Evolutionary conservation across 2,329 filamentous ascomycete genomes (phyloP).

Genomic region (Aspergillus proliferans): DNA sequence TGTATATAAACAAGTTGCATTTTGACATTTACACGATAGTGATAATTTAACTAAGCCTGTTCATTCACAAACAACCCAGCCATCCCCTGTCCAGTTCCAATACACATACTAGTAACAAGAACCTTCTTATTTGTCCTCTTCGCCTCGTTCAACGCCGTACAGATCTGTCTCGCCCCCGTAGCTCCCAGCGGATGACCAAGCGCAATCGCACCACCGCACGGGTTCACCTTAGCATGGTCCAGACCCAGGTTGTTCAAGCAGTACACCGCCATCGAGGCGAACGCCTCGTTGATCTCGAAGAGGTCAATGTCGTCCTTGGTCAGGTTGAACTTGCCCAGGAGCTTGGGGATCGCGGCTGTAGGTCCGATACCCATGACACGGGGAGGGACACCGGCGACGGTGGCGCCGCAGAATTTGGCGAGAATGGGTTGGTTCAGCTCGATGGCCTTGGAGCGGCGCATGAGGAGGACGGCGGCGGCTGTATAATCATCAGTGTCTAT

Average conservation of each 20-base stretch:
- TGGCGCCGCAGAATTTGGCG: conserved; percentile 89
- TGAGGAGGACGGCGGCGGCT: conserved; percentile 81
- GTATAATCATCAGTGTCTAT: conserved; percentile 7
- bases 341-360: conserved; percentile 64
- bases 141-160: conserved; percentile 81
- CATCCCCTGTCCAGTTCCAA: conserved; percentile 63
- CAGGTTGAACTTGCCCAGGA: conserved; percentile 72
- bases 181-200: conserved; percentile 86
- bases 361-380: conserved; percentile 87
- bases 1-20: too few species aligned
- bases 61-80: conserved; percentile 61
- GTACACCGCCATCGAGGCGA: conserved; percentile 96
- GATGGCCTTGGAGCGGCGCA: conserved; percentile 87
- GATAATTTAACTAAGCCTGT: conserved; percentile 35
- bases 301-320: conserved; percentile 78
- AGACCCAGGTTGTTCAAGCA: conserved; percentile 64
- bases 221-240: conserved; percentile 73
- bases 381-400: conserved; percentile 81
- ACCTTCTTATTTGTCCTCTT: conserved; percentile 83
- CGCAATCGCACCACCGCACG: conserved; percentile 87
- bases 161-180: conserved; percentile 82
- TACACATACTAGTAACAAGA: conserved; percentile 85
- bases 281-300: conserved; percentile 94
- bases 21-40: too few species aligned
- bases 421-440: conserved; percentile 85